Percentiles rank a stretch among this genome's conserved stretches.
Evolutionary conservation across 305 asterid species (phyloP).

Genomic region (Fraxinus albicans): DNA sequence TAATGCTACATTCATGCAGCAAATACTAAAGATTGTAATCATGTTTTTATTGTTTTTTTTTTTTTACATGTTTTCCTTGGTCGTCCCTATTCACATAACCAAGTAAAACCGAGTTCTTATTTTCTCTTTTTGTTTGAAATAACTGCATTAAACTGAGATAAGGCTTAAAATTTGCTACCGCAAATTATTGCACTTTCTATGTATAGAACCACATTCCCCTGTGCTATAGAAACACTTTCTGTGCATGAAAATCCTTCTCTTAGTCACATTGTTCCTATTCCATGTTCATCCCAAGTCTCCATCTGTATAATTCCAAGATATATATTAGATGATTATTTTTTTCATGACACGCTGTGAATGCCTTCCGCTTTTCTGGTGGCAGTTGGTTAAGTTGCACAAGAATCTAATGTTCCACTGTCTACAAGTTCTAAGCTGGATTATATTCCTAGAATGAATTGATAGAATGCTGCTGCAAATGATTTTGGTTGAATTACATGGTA

Average conservation of each 20-base stretch:
- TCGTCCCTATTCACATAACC: neutral
- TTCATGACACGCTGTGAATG: neutral
- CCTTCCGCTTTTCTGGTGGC: neutral
- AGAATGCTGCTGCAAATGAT: neutral
- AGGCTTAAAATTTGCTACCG: conserved; percentile 1
- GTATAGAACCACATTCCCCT: neutral
- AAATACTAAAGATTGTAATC: conserved; percentile 1
- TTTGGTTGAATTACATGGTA: neutral
- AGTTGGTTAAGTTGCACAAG: conserved; percentile 6
- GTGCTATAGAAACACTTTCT: neutral
- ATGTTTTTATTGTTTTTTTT: conserved; percentile 9
- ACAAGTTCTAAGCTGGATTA: neutral
- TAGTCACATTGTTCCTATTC: neutral
- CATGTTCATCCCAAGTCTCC: neutral
- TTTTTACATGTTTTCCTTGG: neutral
- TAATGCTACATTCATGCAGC: neutral
- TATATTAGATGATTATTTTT: conserved; percentile 1
- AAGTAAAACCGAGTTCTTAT: neutral
- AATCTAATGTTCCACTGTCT: neutral
- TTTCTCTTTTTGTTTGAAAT: conserved; percentile 1
- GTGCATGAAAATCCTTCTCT: neutral
- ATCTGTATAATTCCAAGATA: neutral
- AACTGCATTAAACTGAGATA: neutral
- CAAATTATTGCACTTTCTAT: neutral
- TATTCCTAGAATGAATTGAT: neutral